A percentile compares a stretch with the other conserved stretches of the same genome.
These are phyloP conservation scores for Sphaceloma murrayae DNA, from an alignment of 2,329 filamentous ascomycete genomes.

Conservation along the genomic window DNA sequence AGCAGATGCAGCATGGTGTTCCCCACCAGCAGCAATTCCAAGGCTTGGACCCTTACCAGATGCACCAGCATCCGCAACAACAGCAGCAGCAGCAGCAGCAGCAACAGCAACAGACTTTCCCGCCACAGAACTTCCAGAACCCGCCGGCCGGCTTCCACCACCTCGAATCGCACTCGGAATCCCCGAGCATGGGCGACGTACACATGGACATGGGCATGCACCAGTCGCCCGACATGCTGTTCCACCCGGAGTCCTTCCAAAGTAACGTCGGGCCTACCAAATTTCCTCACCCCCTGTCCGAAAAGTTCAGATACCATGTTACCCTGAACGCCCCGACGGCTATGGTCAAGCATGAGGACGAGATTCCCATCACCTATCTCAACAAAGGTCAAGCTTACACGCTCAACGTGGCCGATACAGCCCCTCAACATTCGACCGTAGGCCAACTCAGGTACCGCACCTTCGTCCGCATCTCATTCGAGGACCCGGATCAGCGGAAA, in stretches of 20 bases:
- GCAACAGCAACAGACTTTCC: conserved; percentile 46
- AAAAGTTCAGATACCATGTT: conserved; percentile 75
- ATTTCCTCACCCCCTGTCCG: conserved; percentile 32
- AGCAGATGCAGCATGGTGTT: conserved; percentile 40
- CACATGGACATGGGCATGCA: conserved; percentile 51
- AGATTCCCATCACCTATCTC: conserved; percentile 94
- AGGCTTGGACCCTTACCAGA: conserved; percentile 60
- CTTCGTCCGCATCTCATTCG: conserved; percentile 89
- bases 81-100: conserved; percentile 48
- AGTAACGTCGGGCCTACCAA: conserved; percentile 38
- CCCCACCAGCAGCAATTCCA: conserved; percentile 42
- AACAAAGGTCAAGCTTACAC: conserved; percentile 97
- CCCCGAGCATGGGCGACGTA: conserved; percentile 53
- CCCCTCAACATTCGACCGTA: conserved; percentile 48
- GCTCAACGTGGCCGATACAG: conserved; percentile 71
- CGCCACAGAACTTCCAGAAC: conserved; percentile 70
- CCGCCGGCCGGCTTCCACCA: conserved; percentile 71
- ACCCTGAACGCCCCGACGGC: conserved; percentile 90
- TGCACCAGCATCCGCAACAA: conserved; percentile 37
- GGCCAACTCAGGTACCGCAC: conserved; percentile 70
- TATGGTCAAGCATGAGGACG: conserved; percentile 82
- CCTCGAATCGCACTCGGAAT: conserved; percentile 59
- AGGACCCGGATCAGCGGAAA: conserved; percentile 85
- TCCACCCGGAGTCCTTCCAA: conserved; percentile 41
- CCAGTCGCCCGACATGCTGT: conserved; percentile 51